Evolutionary conservation across 768 basidiomycete species (phyloP).

Genomic region (Suillus luteus): DNA sequence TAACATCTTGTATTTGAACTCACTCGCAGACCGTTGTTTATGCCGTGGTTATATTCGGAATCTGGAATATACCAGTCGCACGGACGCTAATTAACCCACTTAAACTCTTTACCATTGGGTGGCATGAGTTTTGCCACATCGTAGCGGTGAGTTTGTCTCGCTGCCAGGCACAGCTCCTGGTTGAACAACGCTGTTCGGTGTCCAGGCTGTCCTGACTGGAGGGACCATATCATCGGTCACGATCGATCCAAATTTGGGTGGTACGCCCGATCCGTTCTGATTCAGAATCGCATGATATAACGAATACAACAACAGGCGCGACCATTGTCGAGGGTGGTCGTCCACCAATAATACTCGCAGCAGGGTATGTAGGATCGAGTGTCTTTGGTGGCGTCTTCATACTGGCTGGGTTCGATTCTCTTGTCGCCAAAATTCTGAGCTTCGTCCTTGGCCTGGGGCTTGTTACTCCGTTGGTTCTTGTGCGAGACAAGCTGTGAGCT

Average conservation of each 20-base stretch:
- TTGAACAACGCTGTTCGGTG: not conserved
- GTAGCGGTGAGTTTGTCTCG: slow-evolving; percentile 53
- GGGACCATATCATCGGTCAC: slow-evolving; percentile 78
- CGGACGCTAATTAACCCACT: slow-evolving; percentile 80
- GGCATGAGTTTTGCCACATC: slow-evolving; percentile 88
- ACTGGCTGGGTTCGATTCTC: slow-evolving; percentile 82
- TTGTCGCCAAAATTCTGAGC: slow-evolving; percentile 90
- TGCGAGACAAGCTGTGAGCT: slow-evolving; percentile 86
- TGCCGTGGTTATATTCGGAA: slow-evolving; percentile 82
- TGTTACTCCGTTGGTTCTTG: slow-evolving; percentile 81
- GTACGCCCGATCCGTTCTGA: slow-evolving; percentile 44
- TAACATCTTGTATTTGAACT: slow-evolving; percentile 14
- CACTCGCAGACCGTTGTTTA: slow-evolving; percentile 72
- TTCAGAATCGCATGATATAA: not conserved
- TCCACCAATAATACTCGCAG: slow-evolving; percentile 68
- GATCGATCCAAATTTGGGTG: slow-evolving; percentile 83
- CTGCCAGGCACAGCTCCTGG: slow-evolving; percentile 11
- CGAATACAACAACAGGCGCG: slow-evolving; percentile 19
- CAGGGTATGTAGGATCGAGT: slow-evolving; percentile 84
- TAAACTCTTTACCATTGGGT: slow-evolving; percentile 86
- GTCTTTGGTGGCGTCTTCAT: slow-evolving; percentile 82
- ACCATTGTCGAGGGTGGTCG: slow-evolving; percentile 73
- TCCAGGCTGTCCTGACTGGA: slow-evolving; percentile 75
- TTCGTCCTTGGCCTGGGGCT: slow-evolving; percentile 88
- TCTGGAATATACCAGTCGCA: slow-evolving; percentile 85